phyloP scores from a whole-genome alignment of 768 basidiomycete species.

The Rhodotorula kratochvilovae region DNA sequence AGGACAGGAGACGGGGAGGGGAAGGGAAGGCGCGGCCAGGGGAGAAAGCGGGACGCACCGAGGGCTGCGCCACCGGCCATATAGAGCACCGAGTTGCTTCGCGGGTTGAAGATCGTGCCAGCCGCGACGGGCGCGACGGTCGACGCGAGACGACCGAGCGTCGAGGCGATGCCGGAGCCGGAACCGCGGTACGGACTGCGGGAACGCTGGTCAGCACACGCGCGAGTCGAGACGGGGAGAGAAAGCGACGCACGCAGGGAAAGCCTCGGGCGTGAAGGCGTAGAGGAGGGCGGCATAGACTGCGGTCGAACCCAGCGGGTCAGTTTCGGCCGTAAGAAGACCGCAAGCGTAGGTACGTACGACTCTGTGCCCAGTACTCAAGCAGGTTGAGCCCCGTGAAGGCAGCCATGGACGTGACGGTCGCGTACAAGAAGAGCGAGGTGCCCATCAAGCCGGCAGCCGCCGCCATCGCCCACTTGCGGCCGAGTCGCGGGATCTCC shows the following conservation, averaged over 20 bases:
- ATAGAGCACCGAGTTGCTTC: neutral
- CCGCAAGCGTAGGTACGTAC: neutral
- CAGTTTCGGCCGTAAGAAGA: too few relatives aligned
- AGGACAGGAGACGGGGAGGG: too few relatives aligned
- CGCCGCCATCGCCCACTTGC: constrained; percentile 21
- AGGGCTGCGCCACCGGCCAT: constrained; percentile 1
- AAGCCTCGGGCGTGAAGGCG: constrained; percentile 17
- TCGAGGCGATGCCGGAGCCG: constrained; percentile 20
- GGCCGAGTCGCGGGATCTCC: constrained; percentile 25
- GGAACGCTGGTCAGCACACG: too few relatives aligned
- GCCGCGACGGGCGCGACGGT: constrained; percentile 30
- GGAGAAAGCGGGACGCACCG: neutral
- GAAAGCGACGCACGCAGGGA: neutral
- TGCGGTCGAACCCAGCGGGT: neutral
- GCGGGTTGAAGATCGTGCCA: constrained; percentile 23
- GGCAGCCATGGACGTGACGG: neutral
- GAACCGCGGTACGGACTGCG: constrained; percentile 9
- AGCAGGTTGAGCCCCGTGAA: constrained; percentile 21
- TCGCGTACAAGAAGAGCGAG: constrained; percentile 28
- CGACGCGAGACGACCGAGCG: constrained; percentile 13
- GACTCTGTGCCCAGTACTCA: constrained; percentile 33
- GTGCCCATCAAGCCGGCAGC: constrained; percentile 20
- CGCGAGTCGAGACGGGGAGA: too few relatives aligned
- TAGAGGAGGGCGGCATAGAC: constrained; percentile 30
- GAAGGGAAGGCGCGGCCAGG: too few relatives aligned